Percentiles rank a stretch among this genome's conserved stretches.
Evolutionary conservation across 345 rosid genomes (phyloP).

Genomic region (Murraya paniculata): DNA sequence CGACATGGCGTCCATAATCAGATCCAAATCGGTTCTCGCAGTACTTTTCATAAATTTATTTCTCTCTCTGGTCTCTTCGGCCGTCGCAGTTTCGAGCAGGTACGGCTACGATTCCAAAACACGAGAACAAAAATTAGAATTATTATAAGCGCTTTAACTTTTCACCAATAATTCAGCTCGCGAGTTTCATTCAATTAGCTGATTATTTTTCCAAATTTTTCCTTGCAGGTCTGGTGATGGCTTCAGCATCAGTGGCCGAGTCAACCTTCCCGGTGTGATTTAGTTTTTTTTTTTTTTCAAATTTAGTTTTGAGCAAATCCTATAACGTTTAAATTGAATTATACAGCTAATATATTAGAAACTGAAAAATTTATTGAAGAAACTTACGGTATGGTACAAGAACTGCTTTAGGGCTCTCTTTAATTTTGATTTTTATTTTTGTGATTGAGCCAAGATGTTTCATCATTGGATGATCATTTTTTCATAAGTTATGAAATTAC

Average conservation of each 20-base stretch:
- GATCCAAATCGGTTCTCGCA: slow-evolving; percentile 33
- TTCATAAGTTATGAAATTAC: not conserved
- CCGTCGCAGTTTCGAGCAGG: slow-evolving; percentile 45
- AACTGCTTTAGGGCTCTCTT: not conserved
- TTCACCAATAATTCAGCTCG: not conserved
- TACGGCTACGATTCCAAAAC: slow-evolving; percentile 30
- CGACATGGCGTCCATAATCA: slow-evolving; percentile 41
- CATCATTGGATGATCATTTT: not conserved
- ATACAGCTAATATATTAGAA: not conserved
- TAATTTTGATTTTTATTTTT: no score
- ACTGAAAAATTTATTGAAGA: not conserved
- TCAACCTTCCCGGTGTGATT: slow-evolving; percentile 58
- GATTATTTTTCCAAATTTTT: slow-evolving; percentile 8
- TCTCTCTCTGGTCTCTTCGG: slow-evolving; percentile 33
- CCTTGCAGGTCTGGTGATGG: slow-evolving; percentile 65
- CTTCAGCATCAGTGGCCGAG: slow-evolving; percentile 73
- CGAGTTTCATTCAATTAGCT: not conserved
- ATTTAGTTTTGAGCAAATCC: not conserved
- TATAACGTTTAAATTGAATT: not conserved
- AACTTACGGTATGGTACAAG: not conserved
- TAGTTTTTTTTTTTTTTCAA: not conserved
- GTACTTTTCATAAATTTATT: slow-evolving; percentile 28
- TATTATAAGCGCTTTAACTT: not conserved
- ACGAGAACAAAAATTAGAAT: not conserved
- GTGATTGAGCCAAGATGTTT: not conserved